phyloP scores from a whole-genome alignment of 2,329 filamentous ascomycete genomes.

The Gaeumannomyces sp. region DNA sequence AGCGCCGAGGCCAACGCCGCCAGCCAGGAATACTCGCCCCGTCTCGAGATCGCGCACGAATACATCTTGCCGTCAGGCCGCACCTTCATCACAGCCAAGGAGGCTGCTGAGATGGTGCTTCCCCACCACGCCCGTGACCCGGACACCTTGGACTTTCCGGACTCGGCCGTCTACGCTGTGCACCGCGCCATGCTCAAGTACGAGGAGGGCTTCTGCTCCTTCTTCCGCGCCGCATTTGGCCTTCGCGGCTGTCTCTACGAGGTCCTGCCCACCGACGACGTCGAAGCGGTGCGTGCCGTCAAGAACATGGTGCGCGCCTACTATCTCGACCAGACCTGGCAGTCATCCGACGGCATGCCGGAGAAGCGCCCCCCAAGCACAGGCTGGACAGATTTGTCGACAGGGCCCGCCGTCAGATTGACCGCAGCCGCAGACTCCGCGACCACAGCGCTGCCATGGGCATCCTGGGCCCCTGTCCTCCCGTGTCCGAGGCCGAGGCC shows the following conservation, averaged over 20 bases:
- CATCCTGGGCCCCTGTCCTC: slow-evolving; percentile 23
- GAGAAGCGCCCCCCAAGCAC: slow-evolving; percentile 12
- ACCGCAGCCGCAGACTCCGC: slow-evolving; percentile 42
- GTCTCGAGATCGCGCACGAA: slow-evolving; percentile 39
- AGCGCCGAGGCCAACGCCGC: slow-evolving; percentile 33
- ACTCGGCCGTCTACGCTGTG: slow-evolving; percentile 59
- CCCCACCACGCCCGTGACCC: not conserved
- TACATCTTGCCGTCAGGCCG: slow-evolving; percentile 27
- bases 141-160: slow-evolving; percentile 31
- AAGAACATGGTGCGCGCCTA: slow-evolving; percentile 47
- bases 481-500: not conserved
- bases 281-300: slow-evolving; percentile 43
- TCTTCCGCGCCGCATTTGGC: slow-evolving; percentile 40
- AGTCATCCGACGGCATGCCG: slow-evolving; percentile 18
- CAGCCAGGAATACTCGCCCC: slow-evolving; percentile 41
- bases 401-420: slow-evolving; percentile 44
- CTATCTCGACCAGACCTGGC: slow-evolving; percentile 31
- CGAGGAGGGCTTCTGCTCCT: slow-evolving; percentile 53
- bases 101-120: slow-evolving; percentile 4
- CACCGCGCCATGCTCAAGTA: slow-evolving; percentile 57
- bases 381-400: slow-evolving; percentile 39
- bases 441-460: slow-evolving; percentile 11
- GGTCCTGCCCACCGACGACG: slow-evolving; percentile 50
- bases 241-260: slow-evolving; percentile 50
- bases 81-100: slow-evolving; percentile 3